These are phyloP conservation scores for Gastroboletus turbinatus DNA, from an alignment of 1,284 basidiomycete genomes.

Conservation along the genomic window DNA sequence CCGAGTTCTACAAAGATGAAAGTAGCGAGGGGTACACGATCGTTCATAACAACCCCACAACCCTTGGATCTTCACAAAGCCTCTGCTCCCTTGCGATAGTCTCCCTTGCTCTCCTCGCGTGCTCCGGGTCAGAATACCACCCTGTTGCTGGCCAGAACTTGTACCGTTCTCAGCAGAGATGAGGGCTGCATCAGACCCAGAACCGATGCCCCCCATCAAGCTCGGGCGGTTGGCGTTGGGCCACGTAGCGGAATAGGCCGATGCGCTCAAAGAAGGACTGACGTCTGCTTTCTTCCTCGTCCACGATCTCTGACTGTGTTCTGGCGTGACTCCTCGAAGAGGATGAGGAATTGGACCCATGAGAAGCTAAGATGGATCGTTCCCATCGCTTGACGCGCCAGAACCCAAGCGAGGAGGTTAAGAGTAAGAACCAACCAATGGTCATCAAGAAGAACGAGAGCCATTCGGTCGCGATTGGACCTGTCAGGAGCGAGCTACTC, in stretches of 20 bases:
- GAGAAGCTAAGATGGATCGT: conserved; percentile 61
- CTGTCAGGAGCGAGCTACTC: conserved; percentile 37
- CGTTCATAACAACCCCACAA: conserved; percentile 60
- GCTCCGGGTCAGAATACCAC: conserved; percentile 46
- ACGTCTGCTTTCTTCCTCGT: conserved; percentile 23
- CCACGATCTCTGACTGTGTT: conserved; percentile 25
- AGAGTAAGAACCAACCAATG: conserved; percentile 88
- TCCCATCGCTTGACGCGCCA: conserved; percentile 93
- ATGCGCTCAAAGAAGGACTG: conserved; percentile 33
- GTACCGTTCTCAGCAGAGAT: conserved; percentile 2
- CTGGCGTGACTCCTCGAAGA: conserved; percentile 21
- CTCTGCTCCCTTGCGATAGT: conserved; percentile 42
- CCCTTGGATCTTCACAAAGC: conserved; percentile 58
- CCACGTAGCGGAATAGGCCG: conserved; percentile 20
- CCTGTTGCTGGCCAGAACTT: conserved; percentile 5
- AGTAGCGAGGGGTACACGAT: conserved; percentile 1
- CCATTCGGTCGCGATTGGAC: conserved; percentile 78
- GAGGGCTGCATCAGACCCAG: conserved; percentile 6
- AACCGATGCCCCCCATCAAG: conserved; percentile 1
- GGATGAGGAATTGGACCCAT: conserved; percentile 28
- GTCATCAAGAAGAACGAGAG: conserved; percentile 94
- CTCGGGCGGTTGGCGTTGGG: conserved; percentile 15
- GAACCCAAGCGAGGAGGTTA: conserved; percentile 86
- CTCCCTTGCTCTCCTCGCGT: conserved; percentile 43
- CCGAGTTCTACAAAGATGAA: conserved; percentile 1